Conservation (phyloP, 2,329 filamentous ascomycete genomes). For the Aspergillus ibericus region DNA sequence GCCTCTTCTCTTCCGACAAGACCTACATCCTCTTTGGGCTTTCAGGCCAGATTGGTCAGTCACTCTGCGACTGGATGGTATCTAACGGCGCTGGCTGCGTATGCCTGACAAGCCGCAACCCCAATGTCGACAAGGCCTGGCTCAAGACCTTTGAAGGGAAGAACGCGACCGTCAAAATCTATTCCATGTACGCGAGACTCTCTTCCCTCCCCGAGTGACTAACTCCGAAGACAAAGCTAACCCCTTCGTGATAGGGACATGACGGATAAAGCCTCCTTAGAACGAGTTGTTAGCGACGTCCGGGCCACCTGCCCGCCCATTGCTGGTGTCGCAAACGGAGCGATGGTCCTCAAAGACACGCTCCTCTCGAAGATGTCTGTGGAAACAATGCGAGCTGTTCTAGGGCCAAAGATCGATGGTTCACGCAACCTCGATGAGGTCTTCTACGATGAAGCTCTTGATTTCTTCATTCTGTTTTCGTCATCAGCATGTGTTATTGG, state of each 20-base stretch:
- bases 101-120: slow-evolving; percentile 3
- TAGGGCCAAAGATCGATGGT: slow-evolving; percentile 9
- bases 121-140: background rate
- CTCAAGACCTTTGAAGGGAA: too few relatives aligned
- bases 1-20: background rate
- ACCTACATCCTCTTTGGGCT: slow-evolving; percentile 7
- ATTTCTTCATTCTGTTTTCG: slow-evolving; percentile 17
- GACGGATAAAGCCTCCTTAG: background rate
- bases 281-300: background rate
- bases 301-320: slow-evolving; percentile 6
- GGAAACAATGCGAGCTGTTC: background rate
- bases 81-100: background rate
- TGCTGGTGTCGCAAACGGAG: slow-evolving; percentile 12
- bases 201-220: too few relatives aligned
- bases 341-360: slow-evolving; percentile 15
- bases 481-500: slow-evolving; percentile 2
- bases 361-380: slow-evolving; percentile 7
- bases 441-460: background rate
- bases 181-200: too few relatives aligned
- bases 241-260: slow-evolving; percentile 2
- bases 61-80: slow-evolving; percentile 2
- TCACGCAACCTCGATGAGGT: slow-evolving; percentile 8
- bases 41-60: background rate
- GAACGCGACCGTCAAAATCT: too few relatives aligned
- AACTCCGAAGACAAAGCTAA: background rate